phyloP scores from a whole-genome alignment of 768 basidiomycete genomes.

The Boletus tylopilopsis region DNA sequence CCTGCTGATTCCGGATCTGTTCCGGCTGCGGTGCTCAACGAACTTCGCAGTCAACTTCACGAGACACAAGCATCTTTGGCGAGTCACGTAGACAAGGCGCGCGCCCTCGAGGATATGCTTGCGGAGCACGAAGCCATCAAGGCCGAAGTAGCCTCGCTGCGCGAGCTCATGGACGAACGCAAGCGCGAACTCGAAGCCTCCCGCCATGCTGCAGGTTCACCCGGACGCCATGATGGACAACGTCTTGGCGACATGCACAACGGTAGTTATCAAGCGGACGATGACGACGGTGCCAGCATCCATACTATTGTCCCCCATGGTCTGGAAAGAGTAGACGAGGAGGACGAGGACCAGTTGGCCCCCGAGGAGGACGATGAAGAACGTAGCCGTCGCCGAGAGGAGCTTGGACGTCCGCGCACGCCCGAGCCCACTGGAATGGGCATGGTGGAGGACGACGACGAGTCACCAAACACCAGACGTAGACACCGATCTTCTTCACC shows the following conservation, averaged over 20 bases:
- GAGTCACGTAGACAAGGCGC: slow-evolving; percentile 77
- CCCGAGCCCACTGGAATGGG: slow-evolving; percentile 72
- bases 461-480: slow-evolving; percentile 22
- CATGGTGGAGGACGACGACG: slow-evolving; percentile 45
- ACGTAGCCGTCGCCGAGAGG: slow-evolving; percentile 42
- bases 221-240: slow-evolving; percentile 19
- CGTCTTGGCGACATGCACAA: slow-evolving; percentile 16
- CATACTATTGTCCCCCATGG: slow-evolving; percentile 67
- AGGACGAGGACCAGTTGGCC: slow-evolving; percentile 58
- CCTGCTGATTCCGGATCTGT: slow-evolving; percentile 24
- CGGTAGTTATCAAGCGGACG: slow-evolving; percentile 42
- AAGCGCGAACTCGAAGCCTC: slow-evolving; percentile 45
- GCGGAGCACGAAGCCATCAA: slow-evolving; percentile 83
- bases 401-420: slow-evolving; percentile 69
- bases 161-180: slow-evolving; percentile 68
- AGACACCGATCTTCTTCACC: slow-evolving; percentile 19
- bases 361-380: slow-evolving; percentile 46
- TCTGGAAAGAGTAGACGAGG: slow-evolving; percentile 70
- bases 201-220: slow-evolving; percentile 20
- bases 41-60: slow-evolving; percentile 77
- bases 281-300: slow-evolving; percentile 71
- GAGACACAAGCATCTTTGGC: slow-evolving; percentile 81
- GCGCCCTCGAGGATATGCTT: slow-evolving; percentile 75
- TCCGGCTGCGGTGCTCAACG: slow-evolving; percentile 37
- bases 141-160: slow-evolving; percentile 67